These are phyloP conservation scores for Monosporascus sp. DNA, from an alignment of 2,329 filamentous ascomycete species.

Conservation along the genomic window DNA sequence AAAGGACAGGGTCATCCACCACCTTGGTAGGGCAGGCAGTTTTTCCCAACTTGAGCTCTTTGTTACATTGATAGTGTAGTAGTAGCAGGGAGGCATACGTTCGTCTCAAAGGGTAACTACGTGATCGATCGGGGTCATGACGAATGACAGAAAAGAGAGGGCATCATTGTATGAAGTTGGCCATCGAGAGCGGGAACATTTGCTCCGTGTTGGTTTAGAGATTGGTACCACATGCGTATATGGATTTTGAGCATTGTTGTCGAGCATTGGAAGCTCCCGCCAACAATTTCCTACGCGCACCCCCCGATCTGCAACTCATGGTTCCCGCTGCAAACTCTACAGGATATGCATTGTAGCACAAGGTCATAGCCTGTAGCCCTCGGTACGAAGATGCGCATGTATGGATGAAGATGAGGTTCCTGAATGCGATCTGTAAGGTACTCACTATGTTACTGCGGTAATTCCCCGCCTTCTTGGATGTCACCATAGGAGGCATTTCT, in stretches of 20 bases:
- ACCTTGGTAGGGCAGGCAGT: too few relatives aligned
- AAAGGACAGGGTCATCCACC: too few relatives aligned
- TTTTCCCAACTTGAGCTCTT: background rate
- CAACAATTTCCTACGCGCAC: background rate
- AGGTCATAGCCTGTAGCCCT: too few relatives aligned
- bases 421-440: background rate
- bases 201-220: background rate
- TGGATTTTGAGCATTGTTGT: background rate
- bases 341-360: background rate
- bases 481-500: background rate
- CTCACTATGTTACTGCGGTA: too few relatives aligned
- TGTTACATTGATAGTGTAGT: background rate
- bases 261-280: background rate
- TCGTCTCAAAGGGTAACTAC: background rate
- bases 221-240: background rate
- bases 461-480: background rate
- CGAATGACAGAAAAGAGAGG: background rate
- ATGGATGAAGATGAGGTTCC: background rate
- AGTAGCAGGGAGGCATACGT: background rate
- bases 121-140: background rate
- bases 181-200: background rate
- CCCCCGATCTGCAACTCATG: background rate
- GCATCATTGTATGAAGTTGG: background rate
- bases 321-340: background rate
- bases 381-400: background rate